Evolutionary conservation across 805 yeast species (phyloP), one percentile per base, ranked within the genome.

Genomic region (Starmerella ratchasimensis): DNA sequence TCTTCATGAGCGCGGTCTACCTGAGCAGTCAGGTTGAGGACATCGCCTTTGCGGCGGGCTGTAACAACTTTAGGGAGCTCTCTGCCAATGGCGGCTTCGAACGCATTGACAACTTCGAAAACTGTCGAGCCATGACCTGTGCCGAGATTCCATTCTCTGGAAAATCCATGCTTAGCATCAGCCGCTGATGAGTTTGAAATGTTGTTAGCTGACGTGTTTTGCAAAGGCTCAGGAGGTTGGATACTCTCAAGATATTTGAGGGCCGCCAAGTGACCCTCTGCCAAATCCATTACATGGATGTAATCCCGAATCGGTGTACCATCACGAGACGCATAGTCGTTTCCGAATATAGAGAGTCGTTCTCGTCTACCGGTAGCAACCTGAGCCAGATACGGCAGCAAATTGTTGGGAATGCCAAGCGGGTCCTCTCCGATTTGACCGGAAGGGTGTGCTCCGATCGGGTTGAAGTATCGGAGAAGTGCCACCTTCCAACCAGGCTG

Each of bases 271-370:
- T 80, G 90, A 34, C 88, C 93, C 48, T 64, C 63, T 7, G 88
- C 84, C 42, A 80, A 68, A 54, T 80, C 93, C 39, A 77, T 72
- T 13, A 80, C 88, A 49, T 81, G 88, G 40, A 80, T 71, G 51
- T 81, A 80, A 56, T 80, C 93, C 47, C 90, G 67, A 37, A 80
- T 75, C 18, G 90, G 83, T 11, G 88, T 79, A 25, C 88, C 88
- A 58, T 79, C 88, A 42, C 71, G 70, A 29, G 79, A 67, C 33
- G 68, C 67, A 49, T 77, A 80, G 59, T 79, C 84, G 53, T 67
- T 63, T 37, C 90, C 90, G 51, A 76, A 80, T 4, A 80, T 72
- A n/a, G 57, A 58, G 39, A 79, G 65, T 52, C 75, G 71, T 28
- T 73, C 75, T 34, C 80, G 64, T 53, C 80, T 68, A 15, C 81